Evolutionary conservation across 2,329 filamentous ascomycete species (phyloP).

Genomic region (Aureobasidium sp.): DNA sequence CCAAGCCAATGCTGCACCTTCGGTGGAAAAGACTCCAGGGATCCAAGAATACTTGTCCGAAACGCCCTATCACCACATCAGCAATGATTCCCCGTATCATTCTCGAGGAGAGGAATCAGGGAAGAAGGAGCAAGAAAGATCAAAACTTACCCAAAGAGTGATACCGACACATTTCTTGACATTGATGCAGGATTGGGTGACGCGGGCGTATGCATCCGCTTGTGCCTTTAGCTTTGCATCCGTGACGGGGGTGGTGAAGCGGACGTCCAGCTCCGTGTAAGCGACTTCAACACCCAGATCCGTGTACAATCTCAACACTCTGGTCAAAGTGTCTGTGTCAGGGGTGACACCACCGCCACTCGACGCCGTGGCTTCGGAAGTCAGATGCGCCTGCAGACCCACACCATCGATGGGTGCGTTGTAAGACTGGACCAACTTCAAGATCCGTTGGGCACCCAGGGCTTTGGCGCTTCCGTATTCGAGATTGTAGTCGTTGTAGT

Average conservation of each 20-base stretch:
- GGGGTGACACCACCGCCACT: slow-evolving; percentile 18
- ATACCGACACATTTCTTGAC: slow-evolving; percentile 34
- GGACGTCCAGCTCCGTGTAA: slow-evolving; percentile 59
- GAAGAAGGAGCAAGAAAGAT: slow-evolving; percentile 25
- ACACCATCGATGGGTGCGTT: slow-evolving; percentile 31
- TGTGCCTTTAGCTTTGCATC: slow-evolving; percentile 32
- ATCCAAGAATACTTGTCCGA: slow-evolving; percentile 38
- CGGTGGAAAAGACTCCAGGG: slow-evolving; percentile 32
- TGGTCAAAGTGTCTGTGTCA: slow-evolving; percentile 31
- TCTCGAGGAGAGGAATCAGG: no score
- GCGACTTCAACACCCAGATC: slow-evolving; percentile 51
- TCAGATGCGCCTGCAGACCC: slow-evolving; percentile 50
- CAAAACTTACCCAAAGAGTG: slow-evolving; percentile 44
- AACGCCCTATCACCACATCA: slow-evolving; percentile 29
- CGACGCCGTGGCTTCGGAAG: slow-evolving; percentile 33
- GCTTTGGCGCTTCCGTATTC: slow-evolving; percentile 24
- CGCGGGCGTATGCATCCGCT: slow-evolving; percentile 40
- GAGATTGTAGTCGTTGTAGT: slow-evolving; percentile 28
- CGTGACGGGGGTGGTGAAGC: slow-evolving; percentile 26
- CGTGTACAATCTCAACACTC: slow-evolving; percentile 45
- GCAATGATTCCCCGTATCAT: not conserved
- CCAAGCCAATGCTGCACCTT: slow-evolving; percentile 38
- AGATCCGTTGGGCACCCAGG: slow-evolving; percentile 22
- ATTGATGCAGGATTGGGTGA: slow-evolving; percentile 32
- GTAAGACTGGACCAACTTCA: slow-evolving; percentile 23